These are phyloP conservation scores for Sesbania bispinosa DNA, from an alignment of 306 rosid genomes.

Conservation along the genomic window DNA sequence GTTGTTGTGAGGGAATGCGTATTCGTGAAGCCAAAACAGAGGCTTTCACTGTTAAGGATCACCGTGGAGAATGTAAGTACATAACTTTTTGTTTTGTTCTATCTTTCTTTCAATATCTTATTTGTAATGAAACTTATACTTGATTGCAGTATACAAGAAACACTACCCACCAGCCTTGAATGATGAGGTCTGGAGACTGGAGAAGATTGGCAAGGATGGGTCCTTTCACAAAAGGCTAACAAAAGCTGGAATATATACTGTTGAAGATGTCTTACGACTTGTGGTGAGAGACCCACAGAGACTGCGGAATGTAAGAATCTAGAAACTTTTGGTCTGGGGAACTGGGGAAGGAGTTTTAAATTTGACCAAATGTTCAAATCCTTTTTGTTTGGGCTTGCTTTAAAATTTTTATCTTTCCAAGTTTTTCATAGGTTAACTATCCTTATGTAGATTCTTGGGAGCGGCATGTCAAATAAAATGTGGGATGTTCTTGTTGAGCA, in stretches of 20 bases:
- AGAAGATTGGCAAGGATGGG: constrained; percentile 91
- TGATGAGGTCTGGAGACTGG: constrained; percentile 91
- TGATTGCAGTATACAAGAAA: constrained; percentile 70
- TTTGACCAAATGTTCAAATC: constrained; percentile 11
- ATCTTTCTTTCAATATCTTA: constrained; percentile 6
- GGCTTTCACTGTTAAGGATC: constrained; percentile 87
- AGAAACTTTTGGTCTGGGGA: constrained; percentile 13
- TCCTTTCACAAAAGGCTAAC: constrained; percentile 82
- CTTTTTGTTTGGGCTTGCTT: not conserved
- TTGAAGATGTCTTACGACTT: constrained; percentile 74
- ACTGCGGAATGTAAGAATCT: constrained; percentile 65
- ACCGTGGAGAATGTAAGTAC: constrained; percentile 87
- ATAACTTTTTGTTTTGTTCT: constrained; percentile 2
- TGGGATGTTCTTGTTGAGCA: constrained; percentile 86
- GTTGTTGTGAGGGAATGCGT: constrained; percentile 52
- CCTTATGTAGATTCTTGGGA: constrained; percentile 67
- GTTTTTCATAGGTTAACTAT: constrained; percentile 22
- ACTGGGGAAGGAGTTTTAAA: not conserved
- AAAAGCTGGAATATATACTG: constrained; percentile 59
- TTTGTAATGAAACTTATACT: constrained; percentile 11
- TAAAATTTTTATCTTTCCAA: not conserved
- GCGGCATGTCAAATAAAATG: constrained; percentile 95
- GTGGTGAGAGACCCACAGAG: constrained; percentile 77
- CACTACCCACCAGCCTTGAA: constrained; percentile 74
- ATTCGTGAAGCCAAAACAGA: constrained; percentile 89